Evolutionary conservation across 306 rosid genomes (phyloP).

Genomic region (Trichosanthes truncata): DNA sequence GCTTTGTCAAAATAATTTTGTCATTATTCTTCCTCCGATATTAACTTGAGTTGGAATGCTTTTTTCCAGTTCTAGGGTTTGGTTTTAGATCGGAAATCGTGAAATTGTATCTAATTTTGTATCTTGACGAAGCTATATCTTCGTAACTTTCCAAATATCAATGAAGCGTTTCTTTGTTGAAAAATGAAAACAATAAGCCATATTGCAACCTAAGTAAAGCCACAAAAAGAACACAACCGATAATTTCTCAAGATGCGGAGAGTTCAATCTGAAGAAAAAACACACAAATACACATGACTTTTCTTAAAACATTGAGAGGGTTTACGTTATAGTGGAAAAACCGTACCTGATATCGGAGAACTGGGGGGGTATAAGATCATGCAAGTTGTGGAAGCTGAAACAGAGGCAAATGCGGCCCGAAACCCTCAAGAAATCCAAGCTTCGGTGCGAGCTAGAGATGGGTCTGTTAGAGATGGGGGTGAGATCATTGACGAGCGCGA

Average conservation of each 20-base stretch:
- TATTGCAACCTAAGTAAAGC: background rate
- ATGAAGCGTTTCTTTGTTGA: background rate
- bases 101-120: background rate
- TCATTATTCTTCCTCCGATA: background rate
- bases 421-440: slow-evolving; percentile 1
- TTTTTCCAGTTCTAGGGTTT: background rate
- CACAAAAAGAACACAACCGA: background rate
- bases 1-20: background rate
- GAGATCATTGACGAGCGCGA: background rate
- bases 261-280: background rate
- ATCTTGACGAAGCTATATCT: background rate
- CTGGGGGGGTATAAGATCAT: background rate
- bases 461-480: background rate
- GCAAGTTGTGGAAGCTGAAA: background rate
- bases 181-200: background rate
- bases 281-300: background rate
- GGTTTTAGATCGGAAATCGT: background rate
- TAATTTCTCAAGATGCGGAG: background rate
- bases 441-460: background rate
- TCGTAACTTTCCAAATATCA: background rate
- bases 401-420: background rate
- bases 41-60: background rate
- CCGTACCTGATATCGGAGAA: background rate
- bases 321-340: background rate
- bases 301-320: background rate